Evolutionary conservation across 352 stramenopile species (phyloP).

Genomic region (Globisporangium canariense): DNA sequence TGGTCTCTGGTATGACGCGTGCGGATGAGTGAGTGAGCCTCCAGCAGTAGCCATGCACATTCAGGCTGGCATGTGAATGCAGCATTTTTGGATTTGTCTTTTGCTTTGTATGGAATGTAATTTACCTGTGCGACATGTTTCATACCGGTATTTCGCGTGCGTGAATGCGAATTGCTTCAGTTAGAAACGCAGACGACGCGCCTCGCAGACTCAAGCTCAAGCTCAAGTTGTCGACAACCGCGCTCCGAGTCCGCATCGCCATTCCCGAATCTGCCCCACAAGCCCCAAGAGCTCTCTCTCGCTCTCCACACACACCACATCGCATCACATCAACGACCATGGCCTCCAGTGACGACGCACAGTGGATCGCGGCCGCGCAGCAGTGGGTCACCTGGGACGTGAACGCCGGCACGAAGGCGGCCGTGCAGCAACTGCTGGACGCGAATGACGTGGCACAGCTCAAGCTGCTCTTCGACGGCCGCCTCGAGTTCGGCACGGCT

Average conservation of each 20-base stretch:
- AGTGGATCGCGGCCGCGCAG: constrained; percentile 52
- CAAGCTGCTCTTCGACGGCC: constrained; percentile 68
- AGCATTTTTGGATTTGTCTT: no score
- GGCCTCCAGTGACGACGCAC: constrained; percentile 22
- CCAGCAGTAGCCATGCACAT: no score
- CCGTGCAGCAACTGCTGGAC: constrained; percentile 64
- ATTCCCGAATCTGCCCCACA: constrained; percentile 4
- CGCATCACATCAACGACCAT: constrained; percentile 2
- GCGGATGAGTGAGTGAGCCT: no score
- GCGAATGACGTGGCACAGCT: constrained; percentile 49
- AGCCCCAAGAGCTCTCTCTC: background rate
- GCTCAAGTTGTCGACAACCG: background rate
- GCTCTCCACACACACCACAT: background rate
- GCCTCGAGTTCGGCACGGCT: constrained; percentile 91
- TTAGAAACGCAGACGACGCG: no score
- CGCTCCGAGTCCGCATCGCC: background rate
- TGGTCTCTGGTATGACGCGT: no score
- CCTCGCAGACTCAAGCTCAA: no score
- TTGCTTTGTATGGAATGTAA: no score
- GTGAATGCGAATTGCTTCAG: no score
- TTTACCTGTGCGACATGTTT: no score
- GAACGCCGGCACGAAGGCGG: constrained; percentile 65
- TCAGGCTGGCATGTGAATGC: no score
- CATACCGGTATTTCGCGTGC: no score
- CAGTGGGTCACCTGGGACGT: constrained; percentile 88